These are phyloP conservation scores for Capronia americana DNA, from an alignment of 2,329 filamentous ascomycete species.

Conservation along the genomic window DNA sequence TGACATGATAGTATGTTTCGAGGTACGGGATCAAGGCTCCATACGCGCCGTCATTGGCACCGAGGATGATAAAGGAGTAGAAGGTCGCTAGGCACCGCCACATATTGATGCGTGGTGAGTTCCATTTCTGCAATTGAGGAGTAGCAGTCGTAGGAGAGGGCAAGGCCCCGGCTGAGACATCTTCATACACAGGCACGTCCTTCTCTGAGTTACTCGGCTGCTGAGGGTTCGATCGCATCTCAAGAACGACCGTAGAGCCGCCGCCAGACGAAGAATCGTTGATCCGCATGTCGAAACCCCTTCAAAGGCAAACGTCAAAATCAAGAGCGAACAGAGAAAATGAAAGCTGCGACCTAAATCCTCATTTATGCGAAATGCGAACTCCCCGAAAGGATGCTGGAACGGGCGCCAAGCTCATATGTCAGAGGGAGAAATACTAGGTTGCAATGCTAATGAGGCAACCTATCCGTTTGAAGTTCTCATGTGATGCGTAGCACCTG, in stretches of 20 bases:
- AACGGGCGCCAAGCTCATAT: neutral
- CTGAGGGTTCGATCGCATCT: slow-evolving; percentile 21
- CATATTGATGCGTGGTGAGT: slow-evolving; percentile 64
- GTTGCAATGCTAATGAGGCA: slow-evolving; percentile 4
- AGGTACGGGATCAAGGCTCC: slow-evolving; percentile 56
- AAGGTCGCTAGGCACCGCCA: slow-evolving; percentile 67
- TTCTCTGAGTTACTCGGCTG: slow-evolving; percentile 9
- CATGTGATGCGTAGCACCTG: neutral
- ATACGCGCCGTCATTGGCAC: slow-evolving; percentile 63
- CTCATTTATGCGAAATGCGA: neutral
- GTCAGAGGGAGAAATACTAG: neutral
- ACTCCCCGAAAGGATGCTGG: neutral
- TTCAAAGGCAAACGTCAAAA: neutral
- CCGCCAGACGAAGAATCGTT: slow-evolving; percentile 13
- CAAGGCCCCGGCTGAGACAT: slow-evolving; percentile 39
- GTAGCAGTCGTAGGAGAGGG: slow-evolving; percentile 55
- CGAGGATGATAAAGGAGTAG: slow-evolving; percentile 62
- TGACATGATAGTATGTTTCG: slow-evolving; percentile 51
- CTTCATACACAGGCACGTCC: slow-evolving; percentile 10
- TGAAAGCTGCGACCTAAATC: neutral
- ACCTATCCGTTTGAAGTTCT: neutral
- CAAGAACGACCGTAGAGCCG: slow-evolving; percentile 28
- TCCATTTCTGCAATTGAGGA: slow-evolving; percentile 65
- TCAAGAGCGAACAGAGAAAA: neutral
- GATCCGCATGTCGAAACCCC: slow-evolving; percentile 14